A percentile compares a stretch with the other conserved stretches of the same genome.
Conservation (phyloP, 768 basidiomycete species). For the Trametes maxima region DNA sequence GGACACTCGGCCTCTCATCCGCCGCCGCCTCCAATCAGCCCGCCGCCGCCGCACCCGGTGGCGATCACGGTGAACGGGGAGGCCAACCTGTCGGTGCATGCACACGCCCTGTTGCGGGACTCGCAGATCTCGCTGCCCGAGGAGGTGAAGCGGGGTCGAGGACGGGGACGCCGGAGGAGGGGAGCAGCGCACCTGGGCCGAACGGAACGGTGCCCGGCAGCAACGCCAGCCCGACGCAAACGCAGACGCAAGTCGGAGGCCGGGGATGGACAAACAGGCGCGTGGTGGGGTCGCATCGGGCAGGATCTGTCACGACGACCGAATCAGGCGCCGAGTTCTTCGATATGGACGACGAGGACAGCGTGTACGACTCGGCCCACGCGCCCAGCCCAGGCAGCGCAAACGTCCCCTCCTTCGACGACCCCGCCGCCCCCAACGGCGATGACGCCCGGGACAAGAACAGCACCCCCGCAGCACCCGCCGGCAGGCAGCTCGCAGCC, state of each 20-base stretch:
- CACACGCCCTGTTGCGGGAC: slow-evolving; percentile 53
- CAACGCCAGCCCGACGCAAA: neutral
- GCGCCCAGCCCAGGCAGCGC: slow-evolving; percentile 6
- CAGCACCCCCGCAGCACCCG: slow-evolving; percentile 13
- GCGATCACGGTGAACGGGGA: slow-evolving; percentile 29
- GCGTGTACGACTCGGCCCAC: slow-evolving; percentile 37
- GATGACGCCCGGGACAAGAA: slow-evolving; percentile 16
- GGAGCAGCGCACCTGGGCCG: neutral
- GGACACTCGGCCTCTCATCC: slow-evolving; percentile 1
- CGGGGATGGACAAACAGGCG: slow-evolving; percentile 12
- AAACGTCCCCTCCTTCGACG: slow-evolving; percentile 21
- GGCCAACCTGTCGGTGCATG: slow-evolving; percentile 21
- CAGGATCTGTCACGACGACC: slow-evolving; percentile 20
- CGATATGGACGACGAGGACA: slow-evolving; percentile 60
- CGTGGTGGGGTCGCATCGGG: slow-evolving; percentile 7
- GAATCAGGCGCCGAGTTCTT: slow-evolving; percentile 59
- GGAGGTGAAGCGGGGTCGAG: slow-evolving; percentile 56
- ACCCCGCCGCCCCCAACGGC: slow-evolving; percentile 22
- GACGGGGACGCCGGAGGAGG: slow-evolving; percentile 16
- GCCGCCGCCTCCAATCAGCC: slow-evolving; percentile 8
- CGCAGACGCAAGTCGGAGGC: neutral
- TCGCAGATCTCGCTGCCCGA: slow-evolving; percentile 75
- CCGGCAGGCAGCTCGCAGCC: slow-evolving; percentile 41
- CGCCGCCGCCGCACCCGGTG: slow-evolving; percentile 23
- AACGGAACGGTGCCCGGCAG: neutral